A percentile compares a stretch with the other conserved stretches of the same genome.
phyloP scores from a whole-genome alignment of 768 basidiomycete genomes.

The Pulveroboletus sp. region DNA sequence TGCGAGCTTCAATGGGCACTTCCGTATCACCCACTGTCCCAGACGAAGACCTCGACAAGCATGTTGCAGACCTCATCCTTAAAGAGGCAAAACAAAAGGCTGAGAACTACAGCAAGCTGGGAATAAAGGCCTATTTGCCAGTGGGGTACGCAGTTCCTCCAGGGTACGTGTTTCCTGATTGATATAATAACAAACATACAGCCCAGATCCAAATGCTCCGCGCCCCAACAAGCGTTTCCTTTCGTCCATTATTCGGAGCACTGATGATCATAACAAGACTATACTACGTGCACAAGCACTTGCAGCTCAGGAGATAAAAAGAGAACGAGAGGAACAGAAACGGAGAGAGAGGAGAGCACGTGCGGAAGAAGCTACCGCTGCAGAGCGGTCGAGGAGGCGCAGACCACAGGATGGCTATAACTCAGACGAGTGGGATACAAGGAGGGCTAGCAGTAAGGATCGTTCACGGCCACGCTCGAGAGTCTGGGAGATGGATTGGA shows the following conservation, averaged over 20 bases:
- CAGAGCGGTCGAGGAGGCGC: conserved; percentile 49
- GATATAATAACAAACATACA: conserved; percentile 22
- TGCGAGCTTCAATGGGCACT: conserved; percentile 72
- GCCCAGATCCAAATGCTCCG: conserved; percentile 68
- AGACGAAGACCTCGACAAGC: conserved; percentile 86
- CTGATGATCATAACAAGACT: conserved; percentile 93
- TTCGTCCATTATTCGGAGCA: conserved; percentile 82
- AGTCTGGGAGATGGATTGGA: conserved; percentile 41
- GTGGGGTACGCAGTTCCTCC: conserved; percentile 39
- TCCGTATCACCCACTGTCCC: conserved; percentile 53
- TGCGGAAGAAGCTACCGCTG: conserved; percentile 72
- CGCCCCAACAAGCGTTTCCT: conserved; percentile 81
- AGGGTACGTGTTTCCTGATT: neutral
- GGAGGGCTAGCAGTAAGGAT: conserved; percentile 41
- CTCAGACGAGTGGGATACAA: conserved; percentile 30
- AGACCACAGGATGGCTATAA: conserved; percentile 28
- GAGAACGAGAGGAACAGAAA: conserved; percentile 62
- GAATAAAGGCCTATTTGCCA: conserved; percentile 73
- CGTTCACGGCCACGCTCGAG: conserved; percentile 39
- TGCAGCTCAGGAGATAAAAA: conserved; percentile 70
- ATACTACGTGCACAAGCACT: conserved; percentile 68
- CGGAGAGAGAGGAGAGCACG: conserved; percentile 55
- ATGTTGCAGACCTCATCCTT: conserved; percentile 88
- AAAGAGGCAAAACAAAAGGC: conserved; percentile 93
- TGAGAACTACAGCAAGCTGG: conserved; percentile 68